Conservation (phyloP, 805 yeast species). For the Starmerella cellae region DNA sequence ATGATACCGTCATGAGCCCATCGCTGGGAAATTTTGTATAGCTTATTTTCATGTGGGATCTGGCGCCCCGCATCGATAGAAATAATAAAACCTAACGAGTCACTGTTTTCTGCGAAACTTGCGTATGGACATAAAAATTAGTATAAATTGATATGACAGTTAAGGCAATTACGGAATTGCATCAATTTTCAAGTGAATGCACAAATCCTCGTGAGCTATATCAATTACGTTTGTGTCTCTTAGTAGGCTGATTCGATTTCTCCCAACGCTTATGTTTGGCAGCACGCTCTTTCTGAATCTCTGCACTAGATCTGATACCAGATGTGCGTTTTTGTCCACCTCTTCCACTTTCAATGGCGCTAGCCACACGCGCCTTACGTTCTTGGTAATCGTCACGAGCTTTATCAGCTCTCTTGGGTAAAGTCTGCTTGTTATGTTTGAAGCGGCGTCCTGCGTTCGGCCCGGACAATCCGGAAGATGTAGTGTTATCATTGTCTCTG, state of each 20-base stretch:
- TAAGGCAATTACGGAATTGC: too few relatives aligned
- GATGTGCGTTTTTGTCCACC: conserved; percentile 15
- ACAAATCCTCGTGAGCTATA: too few relatives aligned
- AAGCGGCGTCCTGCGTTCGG: conserved; percentile 30
- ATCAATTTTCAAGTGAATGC: too few relatives aligned
- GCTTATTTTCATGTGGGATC: too few relatives aligned
- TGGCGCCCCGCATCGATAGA: too few relatives aligned
- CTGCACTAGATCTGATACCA: conserved; percentile 57
- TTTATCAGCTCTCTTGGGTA: conserved; percentile 87
- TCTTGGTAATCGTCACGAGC: conserved; percentile 71
- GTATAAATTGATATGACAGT: too few relatives aligned
- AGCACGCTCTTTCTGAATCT: conserved; percentile 66
- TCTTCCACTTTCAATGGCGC: conserved; percentile 44
- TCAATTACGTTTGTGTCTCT: conserved; percentile 2
- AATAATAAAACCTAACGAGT: too few relatives aligned
- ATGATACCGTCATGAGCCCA: too few relatives aligned
- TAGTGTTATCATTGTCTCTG: conserved; percentile 18
- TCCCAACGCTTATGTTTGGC: conserved; percentile 57
- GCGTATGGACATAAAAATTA: too few relatives aligned
- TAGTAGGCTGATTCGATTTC: conserved; percentile 33
- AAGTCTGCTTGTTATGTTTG: conserved; percentile 58
- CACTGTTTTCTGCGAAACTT: too few relatives aligned
- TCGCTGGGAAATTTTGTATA: too few relatives aligned
- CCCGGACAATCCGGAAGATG: conserved; percentile 27
- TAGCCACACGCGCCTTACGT: conserved; percentile 69